These are phyloP conservation scores for Amaranthus hypochondriacus DNA, from an alignment of 148 eudicot species.

Conservation along the genomic window DNA sequence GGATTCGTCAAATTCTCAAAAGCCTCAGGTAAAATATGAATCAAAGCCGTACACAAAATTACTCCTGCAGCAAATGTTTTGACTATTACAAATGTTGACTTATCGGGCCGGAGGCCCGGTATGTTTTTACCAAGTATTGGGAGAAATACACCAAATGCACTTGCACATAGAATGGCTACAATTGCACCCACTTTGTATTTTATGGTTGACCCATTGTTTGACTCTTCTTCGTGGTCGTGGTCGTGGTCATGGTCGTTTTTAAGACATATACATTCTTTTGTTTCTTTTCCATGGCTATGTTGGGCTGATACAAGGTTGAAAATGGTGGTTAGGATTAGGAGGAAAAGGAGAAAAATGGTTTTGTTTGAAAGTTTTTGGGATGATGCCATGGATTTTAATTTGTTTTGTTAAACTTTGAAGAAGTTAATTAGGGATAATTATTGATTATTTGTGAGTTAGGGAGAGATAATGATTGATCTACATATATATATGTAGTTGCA, in stretches of 20 bases:
- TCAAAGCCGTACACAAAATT: conserved; percentile 34
- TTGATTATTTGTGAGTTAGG: too few relatives aligned
- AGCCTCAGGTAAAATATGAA: conserved; percentile 38
- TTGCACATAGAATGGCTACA: conserved; percentile 13
- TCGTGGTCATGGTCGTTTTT: not conserved
- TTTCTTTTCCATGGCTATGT: too few relatives aligned
- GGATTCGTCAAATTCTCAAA: conserved; percentile 28
- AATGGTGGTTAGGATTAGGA: too few relatives aligned
- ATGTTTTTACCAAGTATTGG: conserved; percentile 29
- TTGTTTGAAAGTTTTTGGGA: too few relatives aligned
- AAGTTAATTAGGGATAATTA: too few relatives aligned
- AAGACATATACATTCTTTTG: conserved; percentile 24
- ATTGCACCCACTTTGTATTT: conserved; percentile 31
- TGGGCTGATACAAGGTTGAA: too few relatives aligned
- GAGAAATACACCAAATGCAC: conserved; percentile 30
- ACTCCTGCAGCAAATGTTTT: conserved; percentile 48
- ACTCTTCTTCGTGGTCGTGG: not conserved
- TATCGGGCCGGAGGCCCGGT: conserved; percentile 24
- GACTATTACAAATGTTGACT: conserved; percentile 25
- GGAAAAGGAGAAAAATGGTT: too few relatives aligned
- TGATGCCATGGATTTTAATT: too few relatives aligned
- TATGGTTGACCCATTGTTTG: not conserved
- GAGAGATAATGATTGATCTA: too few relatives aligned
- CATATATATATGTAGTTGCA: too few relatives aligned
- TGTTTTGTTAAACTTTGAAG: too few relatives aligned